phyloP scores from a whole-genome alignment of 257 asterid species.

The Thymus mandschuricus region DNA sequence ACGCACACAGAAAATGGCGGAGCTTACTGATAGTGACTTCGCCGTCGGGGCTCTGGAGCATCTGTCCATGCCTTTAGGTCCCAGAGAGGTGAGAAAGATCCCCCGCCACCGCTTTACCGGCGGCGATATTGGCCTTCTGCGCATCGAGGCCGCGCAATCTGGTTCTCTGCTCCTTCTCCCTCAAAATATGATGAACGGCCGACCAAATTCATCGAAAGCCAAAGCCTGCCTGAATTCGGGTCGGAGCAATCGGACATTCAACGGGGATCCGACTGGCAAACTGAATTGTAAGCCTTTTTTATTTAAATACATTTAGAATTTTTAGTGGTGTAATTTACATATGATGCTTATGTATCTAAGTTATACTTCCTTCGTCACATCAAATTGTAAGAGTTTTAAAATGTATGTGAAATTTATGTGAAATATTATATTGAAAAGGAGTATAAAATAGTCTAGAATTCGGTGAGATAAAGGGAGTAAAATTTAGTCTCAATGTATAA shows the following conservation, averaged over 20 bases:
- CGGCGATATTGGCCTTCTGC: constrained; percentile 84
- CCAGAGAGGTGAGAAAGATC: constrained; percentile 84
- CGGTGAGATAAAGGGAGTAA: no score
- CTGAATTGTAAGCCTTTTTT: neutral
- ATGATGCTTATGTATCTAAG: no score
- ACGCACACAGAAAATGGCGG: constrained; percentile 24
- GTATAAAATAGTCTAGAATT: no score
- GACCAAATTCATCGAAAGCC: constrained; percentile 92
- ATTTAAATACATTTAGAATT: no score
- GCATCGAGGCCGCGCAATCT: constrained; percentile 95
- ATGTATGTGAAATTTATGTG: no score
- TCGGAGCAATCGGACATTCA: constrained; percentile 22
- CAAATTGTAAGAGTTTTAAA: no score
- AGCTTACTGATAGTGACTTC: constrained; percentile 84
- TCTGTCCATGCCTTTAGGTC: constrained; percentile 98
- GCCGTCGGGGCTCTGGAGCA: constrained; percentile 98
- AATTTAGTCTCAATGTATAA: no score
- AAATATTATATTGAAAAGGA: no score
- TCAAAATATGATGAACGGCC: constrained; percentile 76
- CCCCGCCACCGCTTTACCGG: constrained; percentile 93
- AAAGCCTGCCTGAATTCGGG: constrained; percentile 45
- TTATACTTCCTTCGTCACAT: no score
- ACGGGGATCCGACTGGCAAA: constrained; percentile 30
- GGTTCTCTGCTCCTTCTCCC: constrained; percentile 83
- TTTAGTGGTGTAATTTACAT: no score